Evolutionary conservation across 495 filamentous ascomycete species (phyloP).

Genomic region (Elaphomyces granulatus): DNA sequence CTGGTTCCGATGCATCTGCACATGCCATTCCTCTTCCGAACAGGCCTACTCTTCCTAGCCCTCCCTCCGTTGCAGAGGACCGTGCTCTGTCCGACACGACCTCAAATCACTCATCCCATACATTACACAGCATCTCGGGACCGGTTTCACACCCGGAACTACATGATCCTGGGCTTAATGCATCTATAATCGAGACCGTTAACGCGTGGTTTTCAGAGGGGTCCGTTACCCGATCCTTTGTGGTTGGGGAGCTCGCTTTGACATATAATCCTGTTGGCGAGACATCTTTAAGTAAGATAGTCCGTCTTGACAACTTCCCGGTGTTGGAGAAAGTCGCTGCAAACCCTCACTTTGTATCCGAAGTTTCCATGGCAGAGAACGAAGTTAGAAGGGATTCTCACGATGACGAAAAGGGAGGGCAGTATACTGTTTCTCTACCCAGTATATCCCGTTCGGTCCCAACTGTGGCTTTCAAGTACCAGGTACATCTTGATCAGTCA

Average conservation of each 20-base stretch:
- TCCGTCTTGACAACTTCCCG: conserved; percentile 82
- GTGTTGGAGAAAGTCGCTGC: conserved; percentile 89
- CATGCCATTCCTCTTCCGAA: conserved; percentile 11
- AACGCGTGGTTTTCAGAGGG: conserved; percentile 71
- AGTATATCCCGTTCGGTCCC: conserved; percentile 50
- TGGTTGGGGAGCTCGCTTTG: conserved; percentile 84
- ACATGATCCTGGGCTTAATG: conserved; percentile 65
- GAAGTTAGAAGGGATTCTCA: conserved; percentile 5
- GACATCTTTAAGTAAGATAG: conserved; percentile 37
- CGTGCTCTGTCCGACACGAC: conserved; percentile 69
- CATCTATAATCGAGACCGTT: conserved; percentile 84
- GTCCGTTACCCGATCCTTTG: conserved; percentile 49
- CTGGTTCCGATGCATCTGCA: conserved; percentile 11
- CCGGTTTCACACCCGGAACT: conserved; percentile 68
- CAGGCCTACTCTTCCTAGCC: conserved; percentile 30
- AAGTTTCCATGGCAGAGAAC: conserved; percentile 29
- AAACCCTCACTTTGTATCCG: conserved; percentile 76
- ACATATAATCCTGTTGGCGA: conserved; percentile 52
- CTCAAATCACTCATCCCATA: conserved; percentile 79
- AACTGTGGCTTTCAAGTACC: conserved; percentile 85
- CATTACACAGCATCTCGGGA: conserved; percentile 46
- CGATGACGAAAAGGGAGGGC: conserved; percentile 50
- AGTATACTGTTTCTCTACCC: conserved; percentile 61
- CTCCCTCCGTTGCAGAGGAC: conserved; percentile 33
- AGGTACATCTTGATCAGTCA: conserved; percentile 60